These are phyloP conservation scores for Aspergillus jensenii DNA, from an alignment of 2,329 filamentous ascomycete genomes.

Conservation along the genomic window DNA sequence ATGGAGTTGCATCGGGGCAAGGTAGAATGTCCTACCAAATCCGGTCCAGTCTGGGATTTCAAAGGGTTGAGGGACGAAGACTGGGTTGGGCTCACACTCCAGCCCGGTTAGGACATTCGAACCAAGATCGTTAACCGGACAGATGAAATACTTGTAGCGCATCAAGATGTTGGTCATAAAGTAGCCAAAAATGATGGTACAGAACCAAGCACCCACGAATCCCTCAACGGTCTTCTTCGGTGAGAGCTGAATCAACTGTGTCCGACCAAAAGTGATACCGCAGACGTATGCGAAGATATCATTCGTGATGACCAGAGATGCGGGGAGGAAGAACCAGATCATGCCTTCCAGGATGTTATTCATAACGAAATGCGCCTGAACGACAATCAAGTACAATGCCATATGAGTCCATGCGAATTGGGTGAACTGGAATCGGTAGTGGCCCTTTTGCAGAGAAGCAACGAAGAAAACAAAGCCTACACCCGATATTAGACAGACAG, in stretches of 20 bases:
- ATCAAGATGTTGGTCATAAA: conserved; percentile 79
- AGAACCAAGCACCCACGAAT: conserved; percentile 93
- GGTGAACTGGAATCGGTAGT: conserved; percentile 98
- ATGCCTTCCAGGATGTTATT: conserved; percentile 99
- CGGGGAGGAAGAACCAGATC: conserved; percentile 99
- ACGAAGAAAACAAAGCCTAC: conserved; percentile 95
- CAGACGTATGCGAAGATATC: conserved; percentile 98
- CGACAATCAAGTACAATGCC: conserved; percentile 96
- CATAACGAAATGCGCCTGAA: conserved; percentile 98
- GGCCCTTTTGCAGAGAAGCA: conserved; percentile 85
- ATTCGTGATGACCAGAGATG: conserved; percentile 93
- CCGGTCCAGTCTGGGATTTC: conserved; percentile 71
- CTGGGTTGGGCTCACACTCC: conserved; percentile 85
- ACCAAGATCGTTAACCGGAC: conserved; percentile 93
- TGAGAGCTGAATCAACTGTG: conserved; percentile 94
- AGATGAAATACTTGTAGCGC: conserved; percentile 96
- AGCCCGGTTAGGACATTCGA: conserved; percentile 91
- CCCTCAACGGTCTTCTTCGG: conserved; percentile 99
- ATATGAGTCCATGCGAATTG: conserved; percentile 99
- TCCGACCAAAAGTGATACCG: conserved; percentile 93
- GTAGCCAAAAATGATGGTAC: conserved; percentile 84
- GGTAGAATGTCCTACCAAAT: conserved; percentile 67
- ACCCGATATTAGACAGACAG: background rate
- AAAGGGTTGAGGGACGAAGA: conserved; percentile 78
- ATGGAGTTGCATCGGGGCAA: conserved; percentile 91